Conservation (phyloP, 179 eudicot species). For the Beta corolliflora region DNA sequence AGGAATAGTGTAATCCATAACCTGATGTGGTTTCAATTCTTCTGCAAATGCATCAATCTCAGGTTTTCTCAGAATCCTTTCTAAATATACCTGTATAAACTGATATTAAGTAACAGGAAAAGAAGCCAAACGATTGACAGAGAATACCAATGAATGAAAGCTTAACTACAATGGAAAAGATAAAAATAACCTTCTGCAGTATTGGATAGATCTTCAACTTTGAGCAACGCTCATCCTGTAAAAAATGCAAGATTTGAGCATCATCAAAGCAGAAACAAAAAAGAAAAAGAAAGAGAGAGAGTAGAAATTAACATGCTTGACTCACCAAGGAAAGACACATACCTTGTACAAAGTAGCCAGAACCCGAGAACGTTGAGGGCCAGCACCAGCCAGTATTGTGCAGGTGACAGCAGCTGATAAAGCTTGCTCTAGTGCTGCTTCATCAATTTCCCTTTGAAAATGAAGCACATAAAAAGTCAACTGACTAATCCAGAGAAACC, state of each 20-base stretch:
- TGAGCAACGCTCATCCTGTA: slow-evolving; percentile 98
- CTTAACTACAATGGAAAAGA: background rate
- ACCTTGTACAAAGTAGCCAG: slow-evolving; percentile 97
- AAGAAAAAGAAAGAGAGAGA: no score
- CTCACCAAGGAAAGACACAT: slow-evolving; percentile 16
- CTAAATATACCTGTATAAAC: slow-evolving; percentile 73
- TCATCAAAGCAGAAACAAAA: background rate
- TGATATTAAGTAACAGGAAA: background rate
- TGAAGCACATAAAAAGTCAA: slow-evolving; percentile 17
- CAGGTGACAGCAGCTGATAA: slow-evolving; percentile 94
- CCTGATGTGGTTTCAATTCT: slow-evolving; percentile 98
- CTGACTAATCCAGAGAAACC: background rate
- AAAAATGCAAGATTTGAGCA: slow-evolving; percentile 30
- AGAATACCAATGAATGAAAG: background rate
- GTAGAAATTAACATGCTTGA: slow-evolving; percentile 5
- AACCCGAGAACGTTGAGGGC: slow-evolving; percentile 96
- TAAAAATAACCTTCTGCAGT: slow-evolving; percentile 78
- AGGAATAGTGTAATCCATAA: background rate
- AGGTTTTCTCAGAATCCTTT: slow-evolving; percentile 92
- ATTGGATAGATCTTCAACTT: slow-evolving; percentile 96
- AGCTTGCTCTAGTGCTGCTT: slow-evolving; percentile 93
- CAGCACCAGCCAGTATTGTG: slow-evolving; percentile 99
- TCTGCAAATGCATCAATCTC: slow-evolving; percentile 98
- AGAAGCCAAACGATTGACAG: background rate
- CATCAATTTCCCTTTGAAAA: slow-evolving; percentile 71